Percentiles rank a stretch among this genome's conserved stretches.
These are phyloP conservation scores for Leishmania guyanensis DNA, from an alignment of 208 protist genomes.

Conservation along the genomic window DNA sequence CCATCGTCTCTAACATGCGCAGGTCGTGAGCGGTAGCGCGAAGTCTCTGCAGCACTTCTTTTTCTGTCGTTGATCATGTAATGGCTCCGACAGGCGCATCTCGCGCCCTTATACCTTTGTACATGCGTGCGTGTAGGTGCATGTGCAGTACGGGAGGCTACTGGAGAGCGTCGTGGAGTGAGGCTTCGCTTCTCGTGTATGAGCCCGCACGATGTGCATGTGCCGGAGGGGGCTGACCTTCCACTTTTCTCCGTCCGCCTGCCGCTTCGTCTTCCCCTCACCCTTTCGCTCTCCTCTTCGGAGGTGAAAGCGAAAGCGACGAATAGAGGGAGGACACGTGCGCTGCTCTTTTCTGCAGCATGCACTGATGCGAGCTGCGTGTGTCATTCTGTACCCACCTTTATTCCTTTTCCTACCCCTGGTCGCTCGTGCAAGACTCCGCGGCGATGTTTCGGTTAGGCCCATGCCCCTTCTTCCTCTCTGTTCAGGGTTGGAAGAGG, in stretches of 20 bases:
- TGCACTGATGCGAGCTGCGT: not conserved
- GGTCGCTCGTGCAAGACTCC: not conserved
- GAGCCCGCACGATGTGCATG: not conserved
- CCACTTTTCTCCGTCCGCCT: not conserved
- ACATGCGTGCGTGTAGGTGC: not conserved
- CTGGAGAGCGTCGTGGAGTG: not conserved
- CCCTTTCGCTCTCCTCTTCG: not conserved
- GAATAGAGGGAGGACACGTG: not conserved
- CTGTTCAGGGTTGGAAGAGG: not conserved
- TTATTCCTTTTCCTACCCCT: not conserved
- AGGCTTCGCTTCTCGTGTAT: not conserved
- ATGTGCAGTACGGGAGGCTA: not conserved
- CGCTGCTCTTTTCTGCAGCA: not conserved
- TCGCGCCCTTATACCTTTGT: not conserved
- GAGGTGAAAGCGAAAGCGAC: not conserved
- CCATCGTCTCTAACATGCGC: conserved; percentile 28
- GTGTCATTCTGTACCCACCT: not conserved
- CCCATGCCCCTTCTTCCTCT: not conserved
- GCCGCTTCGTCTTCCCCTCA: not conserved
- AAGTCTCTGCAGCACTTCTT: not conserved
- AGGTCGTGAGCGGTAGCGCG: conserved; percentile 6
- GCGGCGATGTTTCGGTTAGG: not conserved
- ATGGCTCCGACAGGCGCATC: not conserved
- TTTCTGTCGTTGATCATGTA: not conserved
- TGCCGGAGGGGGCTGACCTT: not conserved